Conservation (phyloP, 257 asterid species). For the Solanum peruvianum region DNA sequence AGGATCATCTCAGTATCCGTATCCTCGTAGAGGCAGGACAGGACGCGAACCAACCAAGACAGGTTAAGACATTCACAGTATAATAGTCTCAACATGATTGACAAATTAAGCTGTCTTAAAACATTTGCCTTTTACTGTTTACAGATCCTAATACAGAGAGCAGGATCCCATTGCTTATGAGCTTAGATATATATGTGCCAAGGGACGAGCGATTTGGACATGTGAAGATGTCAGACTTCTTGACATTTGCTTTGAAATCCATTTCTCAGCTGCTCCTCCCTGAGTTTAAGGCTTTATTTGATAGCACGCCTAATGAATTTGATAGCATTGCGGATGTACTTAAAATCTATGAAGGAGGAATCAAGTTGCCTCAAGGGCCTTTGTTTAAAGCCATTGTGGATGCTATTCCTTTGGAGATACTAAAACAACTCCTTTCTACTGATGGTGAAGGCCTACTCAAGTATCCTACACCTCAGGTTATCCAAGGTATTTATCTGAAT, state of each 20-base stretch:
- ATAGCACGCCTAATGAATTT: constrained; percentile 10
- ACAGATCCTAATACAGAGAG: constrained; percentile 17
- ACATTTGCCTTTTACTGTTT: not conserved
- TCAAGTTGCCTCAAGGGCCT: constrained; percentile 9
- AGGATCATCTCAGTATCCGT: constrained; percentile 15
- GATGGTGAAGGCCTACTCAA: constrained; percentile 9
- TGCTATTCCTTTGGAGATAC: not conserved
- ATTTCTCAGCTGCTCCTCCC: constrained; percentile 10
- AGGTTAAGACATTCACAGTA: not conserved
- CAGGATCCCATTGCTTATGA: constrained; percentile 7
- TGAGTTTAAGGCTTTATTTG: constrained; percentile 2
- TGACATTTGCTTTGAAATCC: constrained; percentile 12
- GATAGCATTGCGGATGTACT: constrained; percentile 13
- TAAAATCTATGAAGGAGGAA: constrained; percentile 13
- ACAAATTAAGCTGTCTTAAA: not conserved
- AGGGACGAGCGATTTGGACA: constrained; percentile 29
- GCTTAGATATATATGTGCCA: constrained; percentile 23
- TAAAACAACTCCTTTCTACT: constrained; percentile 1
- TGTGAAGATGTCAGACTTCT: constrained; percentile 17
- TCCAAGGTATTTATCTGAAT: not conserved
- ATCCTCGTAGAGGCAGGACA: constrained; percentile 11
- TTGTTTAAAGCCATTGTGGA: not conserved
- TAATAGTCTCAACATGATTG: not conserved
- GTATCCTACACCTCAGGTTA: constrained; percentile 14
- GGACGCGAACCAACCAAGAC: constrained; percentile 1